Conservation (phyloP, 805 yeast genomes). For the Zygosaccharomyces lentus region DNA sequence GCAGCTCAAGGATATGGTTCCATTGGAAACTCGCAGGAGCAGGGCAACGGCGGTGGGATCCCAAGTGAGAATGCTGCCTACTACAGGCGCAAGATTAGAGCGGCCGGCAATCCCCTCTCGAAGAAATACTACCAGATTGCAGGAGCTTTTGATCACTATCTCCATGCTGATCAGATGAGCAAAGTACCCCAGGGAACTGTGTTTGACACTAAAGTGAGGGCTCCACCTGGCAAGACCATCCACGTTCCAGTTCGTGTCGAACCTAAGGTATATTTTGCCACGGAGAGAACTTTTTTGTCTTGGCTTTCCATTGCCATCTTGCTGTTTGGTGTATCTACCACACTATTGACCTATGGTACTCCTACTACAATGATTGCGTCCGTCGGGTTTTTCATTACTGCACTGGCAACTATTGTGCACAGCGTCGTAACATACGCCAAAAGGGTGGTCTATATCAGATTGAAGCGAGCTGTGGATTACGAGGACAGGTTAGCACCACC, state of each 20-base stretch:
- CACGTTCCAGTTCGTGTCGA: slow-evolving; percentile 94
- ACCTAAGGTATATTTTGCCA: slow-evolving; percentile 98
- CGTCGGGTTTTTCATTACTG: slow-evolving; percentile 78
- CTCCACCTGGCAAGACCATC: slow-evolving; percentile 86
- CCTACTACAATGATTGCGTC: slow-evolving; percentile 72
- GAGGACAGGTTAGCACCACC: slow-evolving; percentile 88
- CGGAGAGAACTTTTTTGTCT: slow-evolving; percentile 88
- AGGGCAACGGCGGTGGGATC: slow-evolving; percentile 9
- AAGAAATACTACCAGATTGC: slow-evolving; percentile 22
- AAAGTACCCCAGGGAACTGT: slow-evolving; percentile 63
- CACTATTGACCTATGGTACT: slow-evolving; percentile 81
- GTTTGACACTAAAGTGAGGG: slow-evolving; percentile 52
- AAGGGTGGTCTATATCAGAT: slow-evolving; percentile 79
- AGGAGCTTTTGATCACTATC: slow-evolving; percentile 41
- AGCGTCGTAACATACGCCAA: slow-evolving; percentile 70
- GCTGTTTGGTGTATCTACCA: slow-evolving; percentile 82
- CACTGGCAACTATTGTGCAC: slow-evolving; percentile 67
- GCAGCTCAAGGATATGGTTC: slow-evolving; percentile 45
- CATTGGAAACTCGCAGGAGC: slow-evolving; percentile 12
- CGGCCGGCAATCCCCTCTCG: slow-evolving; percentile 20
- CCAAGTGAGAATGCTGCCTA: slow-evolving; percentile 33
- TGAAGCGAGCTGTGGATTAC: slow-evolving; percentile 75
- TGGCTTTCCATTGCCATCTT: slow-evolving; percentile 92
- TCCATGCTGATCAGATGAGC: slow-evolving; percentile 46
- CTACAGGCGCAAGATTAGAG: slow-evolving; percentile 23